These are phyloP conservation scores for Boechera retrofracta DNA, from an alignment of 345 rosid species.

Conservation along the genomic window DNA sequence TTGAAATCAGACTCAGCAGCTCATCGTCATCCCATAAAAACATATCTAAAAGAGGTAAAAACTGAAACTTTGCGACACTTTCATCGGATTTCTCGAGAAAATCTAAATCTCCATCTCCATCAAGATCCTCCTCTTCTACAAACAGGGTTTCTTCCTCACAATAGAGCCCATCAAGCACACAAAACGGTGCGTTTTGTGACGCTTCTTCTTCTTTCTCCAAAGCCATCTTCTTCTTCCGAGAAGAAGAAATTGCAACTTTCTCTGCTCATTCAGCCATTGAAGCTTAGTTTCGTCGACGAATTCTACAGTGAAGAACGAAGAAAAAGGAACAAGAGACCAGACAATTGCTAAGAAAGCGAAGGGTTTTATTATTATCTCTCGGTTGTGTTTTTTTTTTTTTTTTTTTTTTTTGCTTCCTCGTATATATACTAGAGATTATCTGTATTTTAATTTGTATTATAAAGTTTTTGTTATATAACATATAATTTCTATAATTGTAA, in stretches of 20 bases:
- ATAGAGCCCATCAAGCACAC: conserved; percentile 60
- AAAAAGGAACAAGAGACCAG: conserved; percentile 39
- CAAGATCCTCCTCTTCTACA: conserved; percentile 49
- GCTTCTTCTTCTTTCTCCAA: conserved; percentile 54
- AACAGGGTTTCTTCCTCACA: conserved; percentile 68
- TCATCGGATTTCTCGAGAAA: conserved; percentile 39
- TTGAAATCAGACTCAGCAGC: conserved; percentile 56
- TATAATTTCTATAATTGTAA: no score
- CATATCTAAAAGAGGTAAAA: conserved; percentile 57
- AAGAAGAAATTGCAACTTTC: conserved; percentile 53
- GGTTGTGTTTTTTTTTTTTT: conserved; percentile 45
- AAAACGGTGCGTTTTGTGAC: conserved; percentile 42
- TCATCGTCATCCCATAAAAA: conserved; percentile 65
- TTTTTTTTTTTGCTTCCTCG: not conserved
- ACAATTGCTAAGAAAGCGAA: conserved; percentile 45
- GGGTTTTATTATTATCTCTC: conserved; percentile 61
- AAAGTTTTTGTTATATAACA: no score
- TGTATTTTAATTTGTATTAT: no score
- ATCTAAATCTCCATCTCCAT: conserved; percentile 22
- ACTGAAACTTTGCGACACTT: conserved; percentile 47
- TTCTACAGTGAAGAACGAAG: conserved; percentile 24
- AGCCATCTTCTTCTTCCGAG: conserved; percentile 64
- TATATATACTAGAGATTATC: no score
- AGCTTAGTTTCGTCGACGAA: conserved; percentile 25
- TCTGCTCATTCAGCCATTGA: conserved; percentile 62